Percentiles rank a stretch among this genome's conserved stretches.
Evolutionary conservation across 768 basidiomycete genomes (phyloP).

Genomic region (Tubosaeta brunneosetosa): DNA sequence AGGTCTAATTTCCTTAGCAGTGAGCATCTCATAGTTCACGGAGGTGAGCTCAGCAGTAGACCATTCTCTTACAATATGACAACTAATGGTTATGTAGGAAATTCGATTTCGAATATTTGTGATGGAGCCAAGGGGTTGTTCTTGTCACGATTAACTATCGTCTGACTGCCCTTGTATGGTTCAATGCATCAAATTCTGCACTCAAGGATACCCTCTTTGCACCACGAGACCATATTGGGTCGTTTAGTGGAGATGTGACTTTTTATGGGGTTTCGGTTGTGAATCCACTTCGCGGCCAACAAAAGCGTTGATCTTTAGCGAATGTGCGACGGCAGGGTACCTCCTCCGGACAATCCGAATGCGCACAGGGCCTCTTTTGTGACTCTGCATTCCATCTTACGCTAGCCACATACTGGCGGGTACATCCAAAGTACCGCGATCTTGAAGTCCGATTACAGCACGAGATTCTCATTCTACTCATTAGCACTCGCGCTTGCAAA

Average conservation of each 20-base stretch:
- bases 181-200: conserved; percentile 21
- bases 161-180: conserved; percentile 20
- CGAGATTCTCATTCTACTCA: conserved; percentile 12
- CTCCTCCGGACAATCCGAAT: conserved; percentile 12
- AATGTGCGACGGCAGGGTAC: conserved; percentile 17
- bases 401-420: background rate
- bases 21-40: conserved; percentile 11
- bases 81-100: conserved; percentile 15
- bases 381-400: background rate
- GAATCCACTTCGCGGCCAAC: conserved; percentile 5
- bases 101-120: conserved; percentile 16
- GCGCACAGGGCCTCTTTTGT: conserved; percentile 20
- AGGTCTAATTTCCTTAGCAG: background rate
- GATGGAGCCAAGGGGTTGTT: conserved; percentile 22
- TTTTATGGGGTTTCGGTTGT: background rate
- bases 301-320: conserved; percentile 16
- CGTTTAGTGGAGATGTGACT: conserved; percentile 36
- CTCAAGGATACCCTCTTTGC: conserved; percentile 32
- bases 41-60: conserved; percentile 15
- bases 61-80: conserved; percentile 21
- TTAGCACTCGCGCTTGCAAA: conserved; percentile 11
- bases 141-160: conserved; percentile 23
- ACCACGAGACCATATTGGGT: conserved; percentile 29
- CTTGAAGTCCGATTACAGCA: conserved; percentile 16
- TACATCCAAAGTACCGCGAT: conserved; percentile 9